Conservation (phyloP, 2,329 filamentous ascomycete genomes). For the Penicillium fuscoglaucum region DNA sequence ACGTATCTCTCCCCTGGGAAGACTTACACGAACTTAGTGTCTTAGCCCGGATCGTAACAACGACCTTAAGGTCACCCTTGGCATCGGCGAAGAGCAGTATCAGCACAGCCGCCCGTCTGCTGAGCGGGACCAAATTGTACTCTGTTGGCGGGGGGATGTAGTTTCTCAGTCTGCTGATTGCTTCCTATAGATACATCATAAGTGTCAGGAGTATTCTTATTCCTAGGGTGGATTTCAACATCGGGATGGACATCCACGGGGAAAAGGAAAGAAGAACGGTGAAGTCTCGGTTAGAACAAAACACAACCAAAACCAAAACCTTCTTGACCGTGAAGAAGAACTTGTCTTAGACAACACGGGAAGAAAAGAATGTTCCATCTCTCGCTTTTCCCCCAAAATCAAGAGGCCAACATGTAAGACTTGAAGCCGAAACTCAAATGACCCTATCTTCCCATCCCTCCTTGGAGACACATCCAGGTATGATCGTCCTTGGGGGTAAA, state of each 20-base stretch:
- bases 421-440: conserved; percentile 10
- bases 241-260: conserved; percentile 26
- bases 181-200: conserved; percentile 40
- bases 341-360: not conserved
- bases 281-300: not conserved
- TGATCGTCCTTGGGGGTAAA: not conserved
- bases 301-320: not conserved
- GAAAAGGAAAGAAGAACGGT: not conserved
- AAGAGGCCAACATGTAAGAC: conserved; percentile 3
- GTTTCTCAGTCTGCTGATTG: conserved; percentile 56
- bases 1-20: not conserved
- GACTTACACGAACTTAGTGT: conserved; percentile 57
- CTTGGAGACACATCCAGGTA: not conserved
- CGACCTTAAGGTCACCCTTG: conserved; percentile 70
- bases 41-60: conserved; percentile 62
- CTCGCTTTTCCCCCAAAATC: not conserved
- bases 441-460: not conserved
- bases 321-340: not conserved
- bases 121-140: conserved; percentile 58
- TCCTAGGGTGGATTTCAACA: conserved; percentile 19
- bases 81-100: conserved; percentile 85
- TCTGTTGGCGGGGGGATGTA: conserved; percentile 59
- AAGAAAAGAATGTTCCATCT: conserved; percentile 9
- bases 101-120: conserved; percentile 78
- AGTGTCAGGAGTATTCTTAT: not conserved